Conservation (phyloP, 2,329 filamentous ascomycete species). For the Aspergillus tubingensis region DNA sequence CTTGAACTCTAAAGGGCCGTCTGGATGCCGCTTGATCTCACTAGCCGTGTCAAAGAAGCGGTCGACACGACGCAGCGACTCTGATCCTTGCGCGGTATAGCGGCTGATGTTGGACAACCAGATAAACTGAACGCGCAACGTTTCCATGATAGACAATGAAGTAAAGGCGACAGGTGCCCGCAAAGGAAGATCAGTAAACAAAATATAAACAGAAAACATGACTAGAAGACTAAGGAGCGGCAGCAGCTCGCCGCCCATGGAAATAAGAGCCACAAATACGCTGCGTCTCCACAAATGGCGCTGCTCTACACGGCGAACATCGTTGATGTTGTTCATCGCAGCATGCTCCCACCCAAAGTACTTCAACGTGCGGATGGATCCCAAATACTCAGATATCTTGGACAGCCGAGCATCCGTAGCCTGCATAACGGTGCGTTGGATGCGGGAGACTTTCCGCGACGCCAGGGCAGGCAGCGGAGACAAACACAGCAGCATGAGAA, state of each 20-base stretch:
- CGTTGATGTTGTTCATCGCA: conserved; percentile 54
- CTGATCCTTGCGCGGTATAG: conserved; percentile 46
- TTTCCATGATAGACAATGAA: conserved; percentile 56
- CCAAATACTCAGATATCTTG: conserved; percentile 59
- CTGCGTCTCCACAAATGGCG: conserved; percentile 57
- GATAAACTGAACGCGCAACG: conserved; percentile 55
- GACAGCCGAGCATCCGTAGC: conserved; percentile 61
- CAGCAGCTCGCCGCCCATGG: conserved; percentile 55
- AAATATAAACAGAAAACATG: conserved; percentile 58
- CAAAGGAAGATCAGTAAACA: conserved; percentile 51
- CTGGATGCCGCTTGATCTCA: conserved; percentile 52
- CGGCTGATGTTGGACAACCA: conserved; percentile 52
- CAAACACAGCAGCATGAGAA: conserved; percentile 50
- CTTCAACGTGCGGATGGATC: conserved; percentile 61
- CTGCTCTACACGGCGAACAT: conserved; percentile 55
- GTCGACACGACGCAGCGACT: conserved; percentile 57
- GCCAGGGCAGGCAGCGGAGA: conserved; percentile 56
- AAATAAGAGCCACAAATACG: conserved; percentile 45
- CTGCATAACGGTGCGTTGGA: conserved; percentile 56
- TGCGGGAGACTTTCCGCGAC: conserved; percentile 52
- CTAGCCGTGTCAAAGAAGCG: conserved; percentile 56
- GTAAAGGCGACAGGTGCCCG: conserved; percentile 62
- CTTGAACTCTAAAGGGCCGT: conserved; percentile 52
- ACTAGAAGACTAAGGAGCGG: conserved; percentile 56
- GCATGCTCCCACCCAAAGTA: conserved; percentile 63